Percentiles rank a stretch among this genome's conserved stretches.
Evolutionary conservation across 768 basidiomycete species (phyloP).

Genomic region (Pisolithus sp.): DNA sequence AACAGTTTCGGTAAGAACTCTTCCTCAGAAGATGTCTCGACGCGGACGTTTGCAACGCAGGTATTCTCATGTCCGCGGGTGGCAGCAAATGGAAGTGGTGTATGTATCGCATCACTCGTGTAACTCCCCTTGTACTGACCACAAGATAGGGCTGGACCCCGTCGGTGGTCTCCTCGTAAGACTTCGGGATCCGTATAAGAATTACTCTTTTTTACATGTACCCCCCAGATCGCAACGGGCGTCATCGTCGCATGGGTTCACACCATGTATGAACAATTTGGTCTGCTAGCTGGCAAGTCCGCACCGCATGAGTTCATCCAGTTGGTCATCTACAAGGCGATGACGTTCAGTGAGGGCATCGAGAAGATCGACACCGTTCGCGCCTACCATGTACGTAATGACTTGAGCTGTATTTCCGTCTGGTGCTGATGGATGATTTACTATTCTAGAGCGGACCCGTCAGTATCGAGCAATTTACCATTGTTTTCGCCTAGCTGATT

Average conservation of each 20-base stretch:
- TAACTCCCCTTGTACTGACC: slow-evolving; percentile 3
- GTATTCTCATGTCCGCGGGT: slow-evolving; percentile 76
- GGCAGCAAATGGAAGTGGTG: slow-evolving; percentile 81
- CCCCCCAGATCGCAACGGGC: slow-evolving; percentile 61
- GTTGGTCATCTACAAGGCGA: slow-evolving; percentile 82
- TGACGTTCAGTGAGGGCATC: slow-evolving; percentile 84
- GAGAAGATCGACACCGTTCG: slow-evolving; percentile 85
- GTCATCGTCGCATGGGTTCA: slow-evolving; percentile 73
- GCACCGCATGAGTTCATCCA: slow-evolving; percentile 89
- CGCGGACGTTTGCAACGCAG: slow-evolving; percentile 29
- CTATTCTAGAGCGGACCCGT: slow-evolving; percentile 65
- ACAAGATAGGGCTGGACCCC: slow-evolving; percentile 61
- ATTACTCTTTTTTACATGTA: slow-evolving; percentile 1
- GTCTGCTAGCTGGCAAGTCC: slow-evolving; percentile 83
- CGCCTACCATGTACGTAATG: slow-evolving; percentile 73
- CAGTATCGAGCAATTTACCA: slow-evolving; percentile 9
- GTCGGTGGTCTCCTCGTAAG: slow-evolving; percentile 70
- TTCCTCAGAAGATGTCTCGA: not conserved
- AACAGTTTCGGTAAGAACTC: slow-evolving; percentile 58
- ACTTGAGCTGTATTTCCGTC: not conserved
- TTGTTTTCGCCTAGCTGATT: slow-evolving; percentile 1
- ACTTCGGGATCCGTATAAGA: slow-evolving; percentile 1
- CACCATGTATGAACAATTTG: slow-evolving; percentile 78
- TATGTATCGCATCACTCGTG: slow-evolving; percentile 33
- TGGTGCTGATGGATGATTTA: not conserved